Base-by-base conservation (phyloP, 768 basidiomycete species). In the Tylopilus cervinicoccineus region DNA sequence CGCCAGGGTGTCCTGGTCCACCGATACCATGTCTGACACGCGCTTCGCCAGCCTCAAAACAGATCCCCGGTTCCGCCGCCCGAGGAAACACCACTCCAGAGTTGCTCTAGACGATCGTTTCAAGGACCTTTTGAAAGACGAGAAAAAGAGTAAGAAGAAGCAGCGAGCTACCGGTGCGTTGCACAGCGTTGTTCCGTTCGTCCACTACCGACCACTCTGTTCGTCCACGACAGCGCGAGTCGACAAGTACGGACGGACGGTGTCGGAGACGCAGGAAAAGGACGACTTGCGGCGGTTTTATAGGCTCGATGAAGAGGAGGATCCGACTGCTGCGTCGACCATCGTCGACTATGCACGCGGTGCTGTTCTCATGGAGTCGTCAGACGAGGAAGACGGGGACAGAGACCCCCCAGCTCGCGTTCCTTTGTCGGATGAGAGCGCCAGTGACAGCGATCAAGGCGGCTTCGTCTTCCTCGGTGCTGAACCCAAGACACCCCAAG, bases 81-180 rank as follows among this genome's bases (percentile, higher is more conserved):
- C 90, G 2, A 88, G 83, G 64, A 90, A 85, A 67, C 81, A 84
- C 29, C 72, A 82, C 48, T 72, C 80, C 55, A 96, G 93, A 68
- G 85, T 96, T 44, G 79, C 87, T 45, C 79, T 97, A 31, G 96
- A 99, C 65, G 84, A 93, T 11, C 84, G 96, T 20, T 99, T 98
- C 77, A 90, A 86, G 66, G 72, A 76, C 46, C 76, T 96, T 17
- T 81, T 97, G 37, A 72, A 77, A 48, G 69, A 73, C 13, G 72
- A 67, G 47, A 73, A 75, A 48, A 62, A 58, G 36, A 71, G 64
- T 41, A 45, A 63, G 55, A 75, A 76, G 62, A 46, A 42, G 24
- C 64, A 59, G 51, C 59, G 62, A 52, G 67, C 70, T 48, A 10
- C 45, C 0, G 47, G 59, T 57, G 36, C 54, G 62, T 59, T n/a